These are phyloP conservation scores for Globisporangium barbulae DNA, from an alignment of 352 stramenopile genomes.

Conservation along the genomic window DNA sequence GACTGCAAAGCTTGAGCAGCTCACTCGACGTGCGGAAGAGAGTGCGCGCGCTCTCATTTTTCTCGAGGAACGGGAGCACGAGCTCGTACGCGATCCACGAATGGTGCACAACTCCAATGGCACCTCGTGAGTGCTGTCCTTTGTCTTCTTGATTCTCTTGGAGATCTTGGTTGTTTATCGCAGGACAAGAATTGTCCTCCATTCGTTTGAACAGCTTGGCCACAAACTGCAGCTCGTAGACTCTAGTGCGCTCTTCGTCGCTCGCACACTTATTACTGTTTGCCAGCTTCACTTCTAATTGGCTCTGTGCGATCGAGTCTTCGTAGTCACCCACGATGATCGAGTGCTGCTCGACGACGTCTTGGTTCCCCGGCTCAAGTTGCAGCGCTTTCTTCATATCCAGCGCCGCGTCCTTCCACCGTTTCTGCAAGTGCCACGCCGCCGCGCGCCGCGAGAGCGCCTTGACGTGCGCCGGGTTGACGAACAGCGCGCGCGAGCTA, in stretches of 20 bases:
- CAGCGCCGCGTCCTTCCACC: conserved; percentile 38
- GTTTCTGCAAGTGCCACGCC: conserved; percentile 47
- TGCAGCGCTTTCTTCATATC: conserved; percentile 51
- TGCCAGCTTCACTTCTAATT: conserved; percentile 22
- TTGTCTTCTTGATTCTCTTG: not conserved
- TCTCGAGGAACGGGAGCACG: conserved; percentile 47
- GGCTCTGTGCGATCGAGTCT: conserved; percentile 34
- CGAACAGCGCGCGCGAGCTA: conserved; percentile 55
- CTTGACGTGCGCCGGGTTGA: conserved; percentile 59
- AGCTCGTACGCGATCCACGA: conserved; percentile 48
- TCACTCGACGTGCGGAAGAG: conserved; percentile 58
- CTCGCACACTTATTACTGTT: not conserved
- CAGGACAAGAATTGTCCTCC: conserved; percentile 17
- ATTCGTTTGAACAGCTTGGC: conserved; percentile 47
- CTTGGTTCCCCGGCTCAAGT: conserved; percentile 47
- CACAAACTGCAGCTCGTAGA: conserved; percentile 50
- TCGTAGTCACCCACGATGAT: conserved; percentile 73
- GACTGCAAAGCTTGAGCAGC: conserved; percentile 41
- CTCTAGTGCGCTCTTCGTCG: not conserved
- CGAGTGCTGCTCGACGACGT: conserved; percentile 69
- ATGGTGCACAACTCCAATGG: not conserved
- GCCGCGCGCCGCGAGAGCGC: conserved; percentile 61
- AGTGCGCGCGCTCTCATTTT: conserved; percentile 35
- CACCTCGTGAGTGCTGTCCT: not conserved
- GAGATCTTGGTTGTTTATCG: conserved; percentile 2